A percentile compares a stretch with the other conserved stretches of the same genome.
phyloP scores from a whole-genome alignment of 805 yeast genomes.

The Priceomyces fermenticarens region DNA sequence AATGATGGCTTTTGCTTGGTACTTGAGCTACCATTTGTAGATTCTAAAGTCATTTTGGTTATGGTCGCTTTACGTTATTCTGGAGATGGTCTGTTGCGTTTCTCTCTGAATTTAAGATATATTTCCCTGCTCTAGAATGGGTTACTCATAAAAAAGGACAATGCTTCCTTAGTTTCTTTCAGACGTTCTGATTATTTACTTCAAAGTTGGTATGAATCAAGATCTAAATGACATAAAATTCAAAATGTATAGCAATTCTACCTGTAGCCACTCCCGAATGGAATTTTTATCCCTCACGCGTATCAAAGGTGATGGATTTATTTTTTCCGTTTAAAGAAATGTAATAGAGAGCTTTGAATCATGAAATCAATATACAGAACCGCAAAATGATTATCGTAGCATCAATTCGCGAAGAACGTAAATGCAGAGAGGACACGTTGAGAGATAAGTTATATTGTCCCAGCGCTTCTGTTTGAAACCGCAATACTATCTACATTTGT shows the following conservation, averaged over 20 bases:
- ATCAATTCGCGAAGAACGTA: no score
- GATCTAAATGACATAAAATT: no score
- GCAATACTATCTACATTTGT: no score
- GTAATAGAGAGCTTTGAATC: conserved; percentile 2
- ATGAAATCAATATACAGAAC: no score
- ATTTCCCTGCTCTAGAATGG: no score
- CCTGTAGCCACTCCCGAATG: neutral
- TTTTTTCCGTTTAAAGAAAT: conserved; percentile 10
- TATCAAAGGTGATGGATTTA: conserved; percentile 2
- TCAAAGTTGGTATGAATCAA: neutral
- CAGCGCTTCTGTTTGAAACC: no score
- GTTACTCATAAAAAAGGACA: conserved; percentile 15
- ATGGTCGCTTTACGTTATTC: conserved; percentile 1
- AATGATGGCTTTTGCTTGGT: conserved; percentile 31
- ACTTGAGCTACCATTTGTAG: conserved; percentile 8
- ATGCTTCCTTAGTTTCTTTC: neutral
- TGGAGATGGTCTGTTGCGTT: conserved; percentile 14
- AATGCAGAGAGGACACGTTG: no score
- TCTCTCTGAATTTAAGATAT: conserved; percentile 15
- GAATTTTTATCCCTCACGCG: conserved; percentile 6
- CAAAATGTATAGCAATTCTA: no score
- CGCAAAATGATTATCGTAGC: no score
- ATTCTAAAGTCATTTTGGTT: conserved; percentile 6
- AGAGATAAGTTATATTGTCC: no score
- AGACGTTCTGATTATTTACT: neutral